Percentiles rank a stretch among this genome's conserved stretches.
These are phyloP conservation scores for Naganishia onofrii DNA, from an alignment of 768 basidiomycete species.

Conservation along the genomic window DNA sequence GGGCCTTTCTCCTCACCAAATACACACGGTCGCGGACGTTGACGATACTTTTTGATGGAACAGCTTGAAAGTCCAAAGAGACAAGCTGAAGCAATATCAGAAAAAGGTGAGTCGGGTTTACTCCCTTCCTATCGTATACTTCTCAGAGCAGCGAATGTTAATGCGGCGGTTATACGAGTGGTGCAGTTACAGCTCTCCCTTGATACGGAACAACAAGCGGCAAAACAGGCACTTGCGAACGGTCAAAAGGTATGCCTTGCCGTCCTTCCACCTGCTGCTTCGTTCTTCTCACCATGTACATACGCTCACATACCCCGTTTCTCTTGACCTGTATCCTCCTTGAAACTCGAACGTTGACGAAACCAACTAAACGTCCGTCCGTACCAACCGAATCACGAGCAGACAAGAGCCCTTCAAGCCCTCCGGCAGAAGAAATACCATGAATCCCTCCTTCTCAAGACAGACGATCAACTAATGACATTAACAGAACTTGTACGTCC, in stretches of 20 bases:
- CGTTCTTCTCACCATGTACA: no score
- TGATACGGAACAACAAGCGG: conserved; percentile 83
- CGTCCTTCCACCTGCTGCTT: no score
- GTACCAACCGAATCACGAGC: no score
- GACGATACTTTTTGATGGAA: conserved; percentile 24
- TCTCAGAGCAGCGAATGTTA: neutral
- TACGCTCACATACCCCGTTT: no score
- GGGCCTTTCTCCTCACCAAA: conserved; percentile 45
- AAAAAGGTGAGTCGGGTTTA: conserved; percentile 65
- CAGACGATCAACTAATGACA: conserved; percentile 82
- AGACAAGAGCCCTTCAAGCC: conserved; percentile 71
- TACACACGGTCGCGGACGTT: conserved; percentile 23
- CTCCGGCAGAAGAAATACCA: conserved; percentile 91
- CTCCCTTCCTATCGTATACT: neutral
- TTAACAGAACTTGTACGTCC: conserved; percentile 73
- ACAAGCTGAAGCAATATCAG: conserved; percentile 94
- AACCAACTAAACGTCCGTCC: no score
- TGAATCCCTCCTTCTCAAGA: conserved; percentile 77
- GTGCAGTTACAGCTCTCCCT: conserved; percentile 78
- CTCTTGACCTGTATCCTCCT: no score
- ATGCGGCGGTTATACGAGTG: no score
- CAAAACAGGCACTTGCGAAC: conserved; percentile 71
- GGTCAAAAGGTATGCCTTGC: conserved; percentile 69
- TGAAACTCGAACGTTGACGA: no score
- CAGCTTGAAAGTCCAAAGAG: conserved; percentile 94